These are phyloP conservation scores for Russula sp. DNA, from an alignment of 768 basidiomycete genomes.

Conservation along the genomic window DNA sequence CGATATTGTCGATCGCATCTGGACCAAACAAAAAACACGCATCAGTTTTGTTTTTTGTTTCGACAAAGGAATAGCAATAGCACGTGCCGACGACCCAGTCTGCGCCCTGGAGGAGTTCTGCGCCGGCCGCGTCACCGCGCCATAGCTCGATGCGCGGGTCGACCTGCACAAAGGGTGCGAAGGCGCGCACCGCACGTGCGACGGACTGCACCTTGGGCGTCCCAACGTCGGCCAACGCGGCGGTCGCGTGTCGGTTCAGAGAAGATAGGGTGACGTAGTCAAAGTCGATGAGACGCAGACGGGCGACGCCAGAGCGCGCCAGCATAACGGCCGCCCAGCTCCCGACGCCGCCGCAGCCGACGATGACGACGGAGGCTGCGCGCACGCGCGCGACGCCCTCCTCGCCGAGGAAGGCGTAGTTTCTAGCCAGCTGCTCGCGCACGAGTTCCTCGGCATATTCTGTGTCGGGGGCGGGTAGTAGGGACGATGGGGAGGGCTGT, in stretches of 20 bases:
- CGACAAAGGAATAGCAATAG: no score
- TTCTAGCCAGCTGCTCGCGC: constrained; percentile 84
- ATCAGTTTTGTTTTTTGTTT: background rate
- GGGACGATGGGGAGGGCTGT: constrained; percentile 3
- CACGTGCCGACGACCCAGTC: constrained; percentile 88
- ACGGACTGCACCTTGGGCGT: constrained; percentile 84
- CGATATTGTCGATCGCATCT: constrained; percentile 98
- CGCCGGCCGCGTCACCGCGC: constrained; percentile 69
- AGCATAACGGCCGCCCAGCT: constrained; percentile 96
- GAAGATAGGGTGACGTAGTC: constrained; percentile 95
- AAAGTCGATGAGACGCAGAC: constrained; percentile 82
- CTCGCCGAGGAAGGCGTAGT: constrained; percentile 92
- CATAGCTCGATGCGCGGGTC: constrained; percentile 82
- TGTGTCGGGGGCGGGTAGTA: background rate
- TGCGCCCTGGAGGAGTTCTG: constrained; percentile 63
- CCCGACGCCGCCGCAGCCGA: constrained; percentile 96
- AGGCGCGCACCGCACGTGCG: constrained; percentile 55
- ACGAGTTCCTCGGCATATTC: constrained; percentile 76
- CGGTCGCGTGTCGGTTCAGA: constrained; percentile 91
- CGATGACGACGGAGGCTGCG: constrained; percentile 67
- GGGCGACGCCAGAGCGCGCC: constrained; percentile 76
- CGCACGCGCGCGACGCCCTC: constrained; percentile 79
- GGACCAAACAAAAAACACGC: constrained; percentile 1
- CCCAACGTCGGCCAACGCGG: constrained; percentile 82
- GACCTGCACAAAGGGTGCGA: constrained; percentile 83